Evolutionary conservation across 805 yeast species (phyloP), one percentile per base, ranked within the genome.

Genomic region (Brettanomyces naardenensis): DNA sequence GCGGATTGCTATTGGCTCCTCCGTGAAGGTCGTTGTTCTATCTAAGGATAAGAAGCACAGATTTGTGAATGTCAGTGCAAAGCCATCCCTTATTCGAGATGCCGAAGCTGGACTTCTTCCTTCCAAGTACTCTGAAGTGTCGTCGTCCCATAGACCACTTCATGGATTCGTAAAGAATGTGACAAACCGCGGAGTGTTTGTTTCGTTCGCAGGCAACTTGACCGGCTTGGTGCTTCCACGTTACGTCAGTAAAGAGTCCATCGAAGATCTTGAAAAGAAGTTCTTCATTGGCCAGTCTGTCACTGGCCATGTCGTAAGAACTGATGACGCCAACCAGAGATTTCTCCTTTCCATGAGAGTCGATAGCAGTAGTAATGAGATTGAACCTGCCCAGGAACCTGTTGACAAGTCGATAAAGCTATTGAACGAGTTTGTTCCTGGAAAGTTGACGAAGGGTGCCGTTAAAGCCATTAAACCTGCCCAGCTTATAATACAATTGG

Each of bases 211-310:
- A 40, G 81, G 83, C 45, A 74, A 72, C 38, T 72, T 90, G 45
- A 84, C 86, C 23, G 97, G 97, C 37, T 69, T 90, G 45, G 82
- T 87, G 4, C 71, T 85, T 43, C 83, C 89, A 39, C 77, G 80
- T 52, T 77, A 80, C 48, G 83, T 83, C 18, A 66, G 77, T 4
- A 73, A 71, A 25, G 68, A 69, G 35, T 69, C 65, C 30, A 64
- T 62, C 28, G 75, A 69, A 9, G 80, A 78, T 45, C 65, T 82
- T 35, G 61, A 66, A 18, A 65, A 69, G 28, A 64, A 66, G 19
- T 89, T 76, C 52, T 65, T 66, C 48, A 65, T 70, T 31, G 73
- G 78, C 48, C 95, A 88, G 63, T 78, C 95, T 1, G 75, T 89
- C 19, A 53, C 75, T 1, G 82, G 83, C 44, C 71, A 70, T 38